Evolutionary conservation across 2,329 filamentous ascomycete genomes (phyloP), one percentile per base, ranked within the genome.

Genomic region (Sporothrix brunneoviolacea): DNA sequence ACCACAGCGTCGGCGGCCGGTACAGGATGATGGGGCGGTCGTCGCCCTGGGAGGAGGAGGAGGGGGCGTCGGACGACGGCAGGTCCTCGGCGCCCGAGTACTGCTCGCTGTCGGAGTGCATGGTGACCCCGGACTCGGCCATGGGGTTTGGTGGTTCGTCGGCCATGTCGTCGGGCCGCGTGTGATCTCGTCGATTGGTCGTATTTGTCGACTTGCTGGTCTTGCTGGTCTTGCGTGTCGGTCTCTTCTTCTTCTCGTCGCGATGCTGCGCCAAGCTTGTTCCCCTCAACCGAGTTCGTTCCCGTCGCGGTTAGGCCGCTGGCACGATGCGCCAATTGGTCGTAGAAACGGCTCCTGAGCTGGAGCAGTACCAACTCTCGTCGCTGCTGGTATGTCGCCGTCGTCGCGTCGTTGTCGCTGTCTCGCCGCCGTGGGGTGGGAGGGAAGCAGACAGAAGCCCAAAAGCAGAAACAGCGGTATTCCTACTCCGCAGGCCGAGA

Each of bases 1-100:
- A 83, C 88, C 88, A 95, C 39, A 94, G 62, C 0, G 90, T 94
- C 3, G 93, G 91, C 4, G 91, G 89, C 57, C 83, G 82, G 76
- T 97, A 98, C 41, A 97, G 79, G 42, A 95, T 84, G 60, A 95
- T 69, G 8, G 85, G 84, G 1, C 81, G 77, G 44, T 51, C 54
- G 8, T 44, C 27, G 19, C 13, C 24, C 10, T 80, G 84, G 15
- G 27, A 37, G 5, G 48, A 48, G 9, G 48, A 44, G 48, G 75
- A 74, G 1, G 82, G 80, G 1, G 78, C 74, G 2, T 81, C 77
- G 43, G 83, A 82, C 35, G 75, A 70, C 16, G 77, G 79, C 52
- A 78, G 69, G 49, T 83, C 79, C 55, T 84, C 82, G 59, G 73
- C 76, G 53, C 76, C 79, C 48, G 83, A 84, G 70, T 93, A 91